Evolutionary conservation across 2,329 filamentous ascomycete species (phyloP), one percentile per base, ranked within the genome.

Genomic region (Pochonia chlamydosporia): DNA sequence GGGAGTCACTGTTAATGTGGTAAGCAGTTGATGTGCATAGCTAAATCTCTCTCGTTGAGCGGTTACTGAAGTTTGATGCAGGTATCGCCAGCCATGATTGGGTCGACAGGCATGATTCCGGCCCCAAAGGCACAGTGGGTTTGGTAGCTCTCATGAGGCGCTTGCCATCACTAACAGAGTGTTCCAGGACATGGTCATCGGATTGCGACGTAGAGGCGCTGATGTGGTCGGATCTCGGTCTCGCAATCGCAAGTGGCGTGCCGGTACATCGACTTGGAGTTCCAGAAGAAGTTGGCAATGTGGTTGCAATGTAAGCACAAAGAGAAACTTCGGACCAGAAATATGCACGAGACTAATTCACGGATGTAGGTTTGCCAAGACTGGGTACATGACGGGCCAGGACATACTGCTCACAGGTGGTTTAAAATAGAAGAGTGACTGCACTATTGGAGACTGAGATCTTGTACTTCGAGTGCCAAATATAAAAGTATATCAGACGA

Each of bases 41-140:
- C 4, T n/a, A 7, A 20, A 11, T 8, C 8, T 9, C n/a, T 42
- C 40, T 18, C 25, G n/a, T 31, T 30, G 11, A 2, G n/a, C 43
- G 21, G 16, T 18, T 23, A 10, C 23, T n/a, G 6, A 26, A 13
- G 3, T 45, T 14, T 23, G 18, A 39, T 25, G 11, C 24, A 50
- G 49, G 49, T 50, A 7, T 40, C 45, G 2, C 49, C 49, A 18
- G 49, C 49, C 13, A 50, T 50, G 49, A 48, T 50, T 24, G 45
- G 49, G 10, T 47, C 46, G 14, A 50, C 49, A n/a, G 49, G 49
- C 42, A 50, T 50, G 49, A 50, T 50, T 28, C 42, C 49, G 26
- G 13, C 23, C n/a, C 49, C 49, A 16, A 40, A 43, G 11, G 37
- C 36, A 45, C 37, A 39, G 49, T 50, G 16, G 18, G 48, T 30